A percentile compares a stretch with the other conserved stretches of the same genome.
Conservation (phyloP, 805 yeast species). For the Ogataea polymorpha region DNA sequence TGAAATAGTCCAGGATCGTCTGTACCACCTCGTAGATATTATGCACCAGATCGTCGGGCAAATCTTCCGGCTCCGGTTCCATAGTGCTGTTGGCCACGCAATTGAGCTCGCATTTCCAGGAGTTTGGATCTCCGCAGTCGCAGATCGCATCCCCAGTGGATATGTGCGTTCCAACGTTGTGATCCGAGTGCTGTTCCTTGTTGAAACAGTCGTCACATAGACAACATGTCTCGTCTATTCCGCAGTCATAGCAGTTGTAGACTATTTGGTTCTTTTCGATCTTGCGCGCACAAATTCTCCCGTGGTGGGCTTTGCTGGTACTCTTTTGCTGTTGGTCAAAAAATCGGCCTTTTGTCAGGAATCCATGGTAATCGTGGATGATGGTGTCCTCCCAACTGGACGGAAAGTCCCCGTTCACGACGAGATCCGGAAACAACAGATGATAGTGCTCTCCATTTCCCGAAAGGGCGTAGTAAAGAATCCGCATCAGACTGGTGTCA, state of each 20-base stretch:
- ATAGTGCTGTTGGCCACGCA: constrained; percentile 38
- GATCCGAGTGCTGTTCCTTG: constrained; percentile 62
- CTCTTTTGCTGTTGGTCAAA: constrained; percentile 18
- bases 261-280: constrained; percentile 62
- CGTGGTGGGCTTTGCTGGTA: constrained; percentile 41
- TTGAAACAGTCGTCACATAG: constrained; percentile 72
- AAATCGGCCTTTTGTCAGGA: constrained; percentile 19
- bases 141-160: constrained; percentile 59
- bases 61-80: constrained; percentile 12
- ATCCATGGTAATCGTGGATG: constrained; percentile 11
- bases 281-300: constrained; percentile 67
- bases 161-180: constrained; percentile 53
- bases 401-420: constrained; percentile 21
- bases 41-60: constrained; percentile 20
- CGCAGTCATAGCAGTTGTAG: constrained; percentile 74
- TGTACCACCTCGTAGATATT: constrained; percentile 29
- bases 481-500: constrained; percentile 16
- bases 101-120: constrained; percentile 52
- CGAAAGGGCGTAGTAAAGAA: constrained; percentile 17
- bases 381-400: constrained; percentile 23
- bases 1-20: constrained; percentile 38
- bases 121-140: constrained; percentile 70
- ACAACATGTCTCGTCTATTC: constrained; percentile 75
- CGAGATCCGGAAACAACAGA: constrained; percentile 19
- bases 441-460: constrained; percentile 15